Percentiles rank a stretch among this genome's conserved stretches.
These are phyloP conservation scores for Ceratobasidium papillatum DNA, from an alignment of 1,284 basidiomycete genomes.

Conservation along the genomic window DNA sequence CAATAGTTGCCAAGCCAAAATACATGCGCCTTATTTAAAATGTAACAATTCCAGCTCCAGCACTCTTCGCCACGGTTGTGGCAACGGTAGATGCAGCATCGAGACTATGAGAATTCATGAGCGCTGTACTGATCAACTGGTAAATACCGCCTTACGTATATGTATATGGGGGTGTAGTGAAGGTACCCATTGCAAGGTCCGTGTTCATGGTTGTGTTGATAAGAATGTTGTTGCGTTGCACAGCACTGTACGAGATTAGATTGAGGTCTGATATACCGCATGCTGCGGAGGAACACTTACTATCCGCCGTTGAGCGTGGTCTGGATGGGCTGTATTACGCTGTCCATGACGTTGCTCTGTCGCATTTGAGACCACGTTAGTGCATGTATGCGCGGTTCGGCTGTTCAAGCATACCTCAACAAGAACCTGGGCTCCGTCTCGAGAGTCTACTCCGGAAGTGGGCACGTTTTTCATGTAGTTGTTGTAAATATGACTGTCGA, in stretches of 20 bases:
- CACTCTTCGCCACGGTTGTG: slow-evolving; percentile 5
- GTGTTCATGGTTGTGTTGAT: slow-evolving; percentile 29
- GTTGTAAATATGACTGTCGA: slow-evolving; percentile 35
- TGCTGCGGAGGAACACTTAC: background rate
- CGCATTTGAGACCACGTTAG: background rate
- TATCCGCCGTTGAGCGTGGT: slow-evolving; percentile 15
- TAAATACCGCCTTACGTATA: slow-evolving; percentile 21
- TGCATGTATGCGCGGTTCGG: background rate
- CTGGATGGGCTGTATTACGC: slow-evolving; percentile 15
- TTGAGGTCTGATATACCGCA: background rate
- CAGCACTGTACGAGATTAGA: slow-evolving; percentile 2
- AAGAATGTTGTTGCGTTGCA: slow-evolving; percentile 28
- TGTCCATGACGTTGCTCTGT: slow-evolving; percentile 23
- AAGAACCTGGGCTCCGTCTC: slow-evolving; percentile 42
- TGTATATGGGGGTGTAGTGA: slow-evolving; percentile 24
- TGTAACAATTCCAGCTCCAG: slow-evolving; percentile 25
- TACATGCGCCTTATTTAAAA: background rate
- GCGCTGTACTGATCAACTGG: no score
- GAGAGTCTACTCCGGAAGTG: slow-evolving; percentile 40
- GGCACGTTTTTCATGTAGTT: slow-evolving; percentile 48
- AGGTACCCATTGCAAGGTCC: slow-evolving; percentile 1
- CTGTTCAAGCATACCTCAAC: slow-evolving; percentile 34
- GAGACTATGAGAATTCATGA: background rate
- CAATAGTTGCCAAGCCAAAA: background rate
- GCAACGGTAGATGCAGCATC: slow-evolving; percentile 11